phyloP scores from a whole-genome alignment of 129 eudicot genomes.

The Saussurea involucrata region DNA sequence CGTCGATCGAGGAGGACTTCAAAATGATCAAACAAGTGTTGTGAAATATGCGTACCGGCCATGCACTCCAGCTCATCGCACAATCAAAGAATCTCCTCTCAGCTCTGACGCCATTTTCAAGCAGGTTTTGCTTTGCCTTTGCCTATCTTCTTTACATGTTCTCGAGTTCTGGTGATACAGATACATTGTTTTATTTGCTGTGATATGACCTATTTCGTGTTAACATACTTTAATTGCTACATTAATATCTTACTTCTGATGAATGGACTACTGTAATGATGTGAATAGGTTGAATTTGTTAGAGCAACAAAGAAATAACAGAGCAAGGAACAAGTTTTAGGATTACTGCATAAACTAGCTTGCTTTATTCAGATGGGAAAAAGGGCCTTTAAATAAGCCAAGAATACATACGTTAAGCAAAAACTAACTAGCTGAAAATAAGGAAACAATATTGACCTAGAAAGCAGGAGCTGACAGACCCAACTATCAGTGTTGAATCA shows the following conservation, averaged over 20 bases:
- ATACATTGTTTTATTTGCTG: background rate
- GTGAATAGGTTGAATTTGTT: background rate
- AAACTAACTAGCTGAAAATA: no score
- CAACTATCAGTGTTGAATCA: no score
- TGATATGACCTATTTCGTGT: background rate
- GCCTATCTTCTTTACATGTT: background rate
- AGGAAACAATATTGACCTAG: no score
- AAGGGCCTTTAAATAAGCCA: no score
- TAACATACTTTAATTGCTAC: background rate
- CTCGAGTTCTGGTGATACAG: background rate
- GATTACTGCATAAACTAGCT: no score
- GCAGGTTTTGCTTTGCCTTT: conserved; percentile 43
- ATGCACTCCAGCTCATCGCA: conserved; percentile 72
- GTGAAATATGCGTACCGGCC: conserved; percentile 45
- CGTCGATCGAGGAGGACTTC: background rate
- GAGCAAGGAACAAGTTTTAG: no score
- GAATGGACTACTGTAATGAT: background rate
- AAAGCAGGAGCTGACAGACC: no score
- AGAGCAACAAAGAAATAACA: no score
- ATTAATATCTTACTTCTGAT: background rate
- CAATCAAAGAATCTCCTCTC: conserved; percentile 67
- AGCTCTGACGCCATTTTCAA: conserved; percentile 79
- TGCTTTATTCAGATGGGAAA: no score
- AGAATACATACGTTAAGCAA: no score
- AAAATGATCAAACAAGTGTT: conserved; percentile 3